Conservation (phyloP, 192 early-diverging fungal species). For the Coemansia guatemalensis region DNA sequence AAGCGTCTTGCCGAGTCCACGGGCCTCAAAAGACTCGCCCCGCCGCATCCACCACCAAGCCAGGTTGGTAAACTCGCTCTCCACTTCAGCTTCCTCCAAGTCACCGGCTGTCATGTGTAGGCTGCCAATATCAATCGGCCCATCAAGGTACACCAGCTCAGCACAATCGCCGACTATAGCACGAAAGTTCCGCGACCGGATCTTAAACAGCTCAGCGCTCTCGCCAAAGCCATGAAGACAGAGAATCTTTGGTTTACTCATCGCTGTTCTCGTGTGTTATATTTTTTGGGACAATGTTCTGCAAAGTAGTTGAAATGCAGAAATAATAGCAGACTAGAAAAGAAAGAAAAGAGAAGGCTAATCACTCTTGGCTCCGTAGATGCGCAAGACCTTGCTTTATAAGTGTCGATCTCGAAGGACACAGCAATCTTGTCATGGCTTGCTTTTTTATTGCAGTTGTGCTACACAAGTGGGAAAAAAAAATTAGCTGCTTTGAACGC, state of each 20-base stretch:
- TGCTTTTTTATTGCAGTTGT: too few relatives aligned
- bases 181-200: slow-evolving; percentile 39
- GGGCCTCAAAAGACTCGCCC: slow-evolving; percentile 29
- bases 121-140: slow-evolving; percentile 37
- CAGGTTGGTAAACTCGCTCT: slow-evolving; percentile 38
- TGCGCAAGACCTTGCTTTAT: too few relatives aligned
- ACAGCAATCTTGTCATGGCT: too few relatives aligned
- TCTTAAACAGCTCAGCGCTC: slow-evolving; percentile 40
- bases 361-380: too few relatives aligned
- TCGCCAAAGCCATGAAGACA: slow-evolving; percentile 52
- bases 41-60: slow-evolving; percentile 51
- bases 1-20: slow-evolving; percentile 31
- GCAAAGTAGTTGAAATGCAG: not conserved
- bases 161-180: slow-evolving; percentile 31
- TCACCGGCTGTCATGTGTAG: slow-evolving; percentile 31
- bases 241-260: slow-evolving; percentile 47
- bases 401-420: too few relatives aligned
- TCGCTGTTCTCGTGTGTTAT: not conserved
- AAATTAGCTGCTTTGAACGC: too few relatives aligned
- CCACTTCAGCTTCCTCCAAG: slow-evolving; percentile 1
- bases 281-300: too few relatives aligned
- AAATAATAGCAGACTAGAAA: not conserved
- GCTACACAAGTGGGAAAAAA: too few relatives aligned
- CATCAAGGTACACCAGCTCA: slow-evolving; percentile 41
- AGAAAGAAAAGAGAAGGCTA: not conserved